Conservation (phyloP, 2,329 filamentous ascomycete species). For the Exophiala phaeomuriformis region DNA sequence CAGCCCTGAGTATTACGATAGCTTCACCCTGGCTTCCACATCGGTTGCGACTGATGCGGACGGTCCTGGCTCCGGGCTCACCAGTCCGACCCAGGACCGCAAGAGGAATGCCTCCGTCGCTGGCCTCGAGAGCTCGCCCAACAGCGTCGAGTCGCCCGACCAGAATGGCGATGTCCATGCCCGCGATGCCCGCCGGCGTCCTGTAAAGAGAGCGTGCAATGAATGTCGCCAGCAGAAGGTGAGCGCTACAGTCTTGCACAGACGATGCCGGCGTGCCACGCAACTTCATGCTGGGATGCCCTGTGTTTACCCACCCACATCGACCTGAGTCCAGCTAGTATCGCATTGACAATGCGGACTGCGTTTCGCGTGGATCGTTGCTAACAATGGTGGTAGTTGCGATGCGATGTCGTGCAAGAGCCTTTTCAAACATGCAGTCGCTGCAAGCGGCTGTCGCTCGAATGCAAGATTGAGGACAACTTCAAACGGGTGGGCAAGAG, state of each 20-base stretch:
- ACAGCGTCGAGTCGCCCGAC: constrained; percentile 33
- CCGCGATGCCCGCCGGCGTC: constrained; percentile 37
- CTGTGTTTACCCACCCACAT: too few relatives aligned
- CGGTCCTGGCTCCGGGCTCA: constrained; percentile 25
- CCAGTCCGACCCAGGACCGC: constrained; percentile 28
- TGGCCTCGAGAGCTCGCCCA: constrained; percentile 43
- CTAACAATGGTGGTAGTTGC: constrained; percentile 43
- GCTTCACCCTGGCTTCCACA: constrained; percentile 25
- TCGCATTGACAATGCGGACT: background rate
- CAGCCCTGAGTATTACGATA: constrained; percentile 13
- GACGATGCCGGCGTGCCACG: too few relatives aligned
- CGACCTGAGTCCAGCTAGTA: too few relatives aligned
- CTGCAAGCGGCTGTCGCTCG: constrained; percentile 55
- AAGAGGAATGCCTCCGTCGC: constrained; percentile 40
- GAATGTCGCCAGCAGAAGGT: constrained; percentile 66
- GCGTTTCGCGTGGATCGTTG: background rate
- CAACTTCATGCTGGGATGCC: too few relatives aligned
- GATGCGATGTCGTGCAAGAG: constrained; percentile 60
- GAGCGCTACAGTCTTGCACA: constrained; percentile 17
- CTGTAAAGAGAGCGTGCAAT: constrained; percentile 58
- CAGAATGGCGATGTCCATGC: constrained; percentile 39
- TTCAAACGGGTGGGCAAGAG: constrained; percentile 63
- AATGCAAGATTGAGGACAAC: constrained; percentile 61
- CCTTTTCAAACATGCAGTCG: constrained; percentile 56
- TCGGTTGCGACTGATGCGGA: constrained; percentile 14